phyloP scores from a whole-genome alignment of 73 alveolate genomes.

The Paramecium biaurelia region DNA sequence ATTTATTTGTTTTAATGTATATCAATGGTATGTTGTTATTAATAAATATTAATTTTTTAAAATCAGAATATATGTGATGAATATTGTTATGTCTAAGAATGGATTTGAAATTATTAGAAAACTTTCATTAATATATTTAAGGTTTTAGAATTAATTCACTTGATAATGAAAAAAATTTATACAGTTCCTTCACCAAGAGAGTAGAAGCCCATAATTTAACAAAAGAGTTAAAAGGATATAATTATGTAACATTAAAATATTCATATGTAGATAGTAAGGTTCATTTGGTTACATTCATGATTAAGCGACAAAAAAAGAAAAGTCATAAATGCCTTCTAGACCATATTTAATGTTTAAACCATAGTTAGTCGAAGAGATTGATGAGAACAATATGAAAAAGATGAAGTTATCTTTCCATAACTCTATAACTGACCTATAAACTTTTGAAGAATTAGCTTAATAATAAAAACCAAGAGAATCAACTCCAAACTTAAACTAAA shows the following conservation, averaged over 20 bases:
- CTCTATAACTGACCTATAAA: conserved; percentile 13
- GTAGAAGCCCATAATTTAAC: not conserved
- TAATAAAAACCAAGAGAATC: not conserved
- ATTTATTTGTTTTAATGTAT: no score
- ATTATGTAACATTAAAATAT: not conserved
- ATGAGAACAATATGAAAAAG: not conserved
- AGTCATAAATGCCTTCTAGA: not conserved
- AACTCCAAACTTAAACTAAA: not conserved
- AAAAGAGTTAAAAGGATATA: not conserved
- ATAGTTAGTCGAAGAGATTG: not conserved
- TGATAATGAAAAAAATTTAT: not conserved
- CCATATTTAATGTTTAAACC: conserved; percentile 32
- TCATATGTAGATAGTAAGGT: not conserved
- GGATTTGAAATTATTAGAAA: not conserved
- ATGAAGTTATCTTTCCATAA: conserved; percentile 5
- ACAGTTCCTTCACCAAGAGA: not conserved
- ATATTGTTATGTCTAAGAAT: not conserved
- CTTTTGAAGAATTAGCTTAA: not conserved
- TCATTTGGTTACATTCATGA: not conserved
- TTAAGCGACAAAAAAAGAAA: not conserved
- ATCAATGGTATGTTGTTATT: not conserved
- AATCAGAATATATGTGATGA: not conserved
- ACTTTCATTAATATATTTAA: not conserved
- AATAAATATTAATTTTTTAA: no score
- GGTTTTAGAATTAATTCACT: not conserved